Evolutionary conservation across 23 red algal species (phyloP).

Genomic region (Gracilaria domingensis): DNA sequence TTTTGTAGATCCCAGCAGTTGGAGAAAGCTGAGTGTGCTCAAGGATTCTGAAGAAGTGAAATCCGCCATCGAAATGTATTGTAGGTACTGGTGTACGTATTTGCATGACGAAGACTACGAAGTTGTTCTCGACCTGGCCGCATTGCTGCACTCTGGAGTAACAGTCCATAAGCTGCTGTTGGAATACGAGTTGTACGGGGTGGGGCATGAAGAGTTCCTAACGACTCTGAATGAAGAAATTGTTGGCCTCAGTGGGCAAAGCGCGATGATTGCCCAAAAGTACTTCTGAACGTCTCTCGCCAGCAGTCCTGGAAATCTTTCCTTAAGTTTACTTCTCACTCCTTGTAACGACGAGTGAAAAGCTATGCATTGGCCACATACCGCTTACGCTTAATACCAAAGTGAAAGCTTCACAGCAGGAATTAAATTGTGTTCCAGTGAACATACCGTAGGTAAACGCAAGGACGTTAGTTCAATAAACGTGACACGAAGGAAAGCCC

Average conservation of each 20-base stretch:
- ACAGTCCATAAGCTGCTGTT: background rate
- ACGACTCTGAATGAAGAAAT: background rate
- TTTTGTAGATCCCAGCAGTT: background rate
- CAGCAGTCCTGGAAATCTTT: background rate
- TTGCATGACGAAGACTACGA: background rate
- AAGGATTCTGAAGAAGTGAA: background rate
- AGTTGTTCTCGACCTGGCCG: background rate
- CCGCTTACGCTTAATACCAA: too few species aligned
- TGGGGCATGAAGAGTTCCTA: background rate
- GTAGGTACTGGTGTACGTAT: conserved; percentile 10
- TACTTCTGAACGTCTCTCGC: background rate
- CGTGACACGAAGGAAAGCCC: too few species aligned
- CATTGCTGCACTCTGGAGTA: background rate
- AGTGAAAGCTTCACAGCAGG: too few species aligned
- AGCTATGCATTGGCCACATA: too few species aligned
- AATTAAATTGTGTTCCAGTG: too few species aligned
- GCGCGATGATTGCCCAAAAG: background rate
- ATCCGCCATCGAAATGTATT: background rate
- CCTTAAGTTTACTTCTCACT: background rate
- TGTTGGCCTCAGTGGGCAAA: background rate
- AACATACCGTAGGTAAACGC: too few species aligned
- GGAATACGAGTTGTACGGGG: background rate
- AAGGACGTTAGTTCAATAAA: too few species aligned
- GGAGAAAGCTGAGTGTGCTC: background rate
- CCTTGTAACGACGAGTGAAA: too few species aligned